phyloP scores from a whole-genome alignment of 768 basidiomycete genomes.

The Mycena pura region DNA sequence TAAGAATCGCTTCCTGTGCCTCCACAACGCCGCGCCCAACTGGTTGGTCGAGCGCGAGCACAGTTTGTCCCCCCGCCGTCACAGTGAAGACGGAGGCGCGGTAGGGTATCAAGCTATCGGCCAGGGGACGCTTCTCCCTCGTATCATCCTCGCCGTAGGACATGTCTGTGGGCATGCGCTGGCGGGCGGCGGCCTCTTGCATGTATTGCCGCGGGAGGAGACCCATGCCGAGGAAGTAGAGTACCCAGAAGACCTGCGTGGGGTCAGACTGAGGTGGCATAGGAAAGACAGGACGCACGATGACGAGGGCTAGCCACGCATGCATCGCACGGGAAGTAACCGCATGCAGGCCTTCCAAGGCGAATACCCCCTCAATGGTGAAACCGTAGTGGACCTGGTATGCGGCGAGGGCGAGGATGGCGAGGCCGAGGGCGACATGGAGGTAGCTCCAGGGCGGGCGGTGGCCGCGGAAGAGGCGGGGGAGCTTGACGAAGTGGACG shows the following conservation, averaged over 20 bases:
- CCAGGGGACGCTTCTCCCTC: no score
- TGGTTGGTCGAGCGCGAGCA: no score
- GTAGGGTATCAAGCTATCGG: no score
- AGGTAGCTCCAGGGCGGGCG: constrained; percentile 61
- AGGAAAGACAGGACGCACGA: constrained; percentile 37
- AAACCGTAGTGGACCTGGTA: constrained; percentile 62
- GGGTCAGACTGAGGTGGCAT: neutral
- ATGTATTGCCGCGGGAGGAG: constrained; percentile 45
- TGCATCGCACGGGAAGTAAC: constrained; percentile 48
- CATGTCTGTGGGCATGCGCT: no score
- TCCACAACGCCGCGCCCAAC: no score
- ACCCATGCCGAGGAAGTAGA: constrained; percentile 49
- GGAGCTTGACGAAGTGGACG: constrained; percentile 61
- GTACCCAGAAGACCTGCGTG: constrained; percentile 52
- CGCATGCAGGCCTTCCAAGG: constrained; percentile 41
- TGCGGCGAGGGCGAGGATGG: constrained; percentile 59
- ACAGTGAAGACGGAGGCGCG: no score
- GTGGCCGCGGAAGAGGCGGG: constrained; percentile 41
- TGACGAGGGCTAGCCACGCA: constrained; percentile 54
- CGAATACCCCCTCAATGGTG: constrained; percentile 50
- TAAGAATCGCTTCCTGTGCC: no score
- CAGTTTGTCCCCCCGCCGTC: no score
- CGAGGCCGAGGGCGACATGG: constrained; percentile 60
- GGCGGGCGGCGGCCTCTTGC: no score
- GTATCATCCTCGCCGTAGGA: no score